Evolutionary conservation across 2,329 filamentous ascomycete species (phyloP).

Genomic region (Fonsecaea erecta): DNA sequence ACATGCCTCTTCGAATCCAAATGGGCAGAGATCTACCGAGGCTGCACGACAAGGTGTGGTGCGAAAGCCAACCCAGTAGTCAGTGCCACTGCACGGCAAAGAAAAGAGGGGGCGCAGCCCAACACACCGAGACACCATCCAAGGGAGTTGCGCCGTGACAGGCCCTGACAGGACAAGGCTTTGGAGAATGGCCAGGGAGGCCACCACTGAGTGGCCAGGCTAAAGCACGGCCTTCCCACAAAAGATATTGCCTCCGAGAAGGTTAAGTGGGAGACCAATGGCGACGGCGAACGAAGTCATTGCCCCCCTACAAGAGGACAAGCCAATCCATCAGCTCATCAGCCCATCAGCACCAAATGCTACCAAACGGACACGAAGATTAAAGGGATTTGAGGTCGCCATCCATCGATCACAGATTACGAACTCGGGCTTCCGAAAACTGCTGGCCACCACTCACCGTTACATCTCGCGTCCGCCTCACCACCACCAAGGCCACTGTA

Average conservation of each 20-base stretch:
- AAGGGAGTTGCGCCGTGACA: constrained; percentile 1
- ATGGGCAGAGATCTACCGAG: constrained; percentile 32
- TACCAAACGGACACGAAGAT: constrained; percentile 15
- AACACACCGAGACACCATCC: constrained; percentile 4
- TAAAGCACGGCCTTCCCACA: constrained; percentile 21
- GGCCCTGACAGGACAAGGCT: constrained; percentile 29
- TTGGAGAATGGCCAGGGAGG: constrained; percentile 20
- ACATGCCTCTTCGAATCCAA: constrained; percentile 15
- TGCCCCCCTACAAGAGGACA: constrained; percentile 5
- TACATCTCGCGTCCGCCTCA: constrained; percentile 15
- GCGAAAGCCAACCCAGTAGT: constrained; percentile 2
- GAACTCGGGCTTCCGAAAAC: constrained; percentile 1
- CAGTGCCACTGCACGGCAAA: constrained; percentile 9
- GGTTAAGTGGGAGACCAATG: constrained; percentile 19
- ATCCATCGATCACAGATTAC: constrained; percentile 13
- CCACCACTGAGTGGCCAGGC: constrained; percentile 9
- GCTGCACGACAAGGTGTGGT: constrained; percentile 26
- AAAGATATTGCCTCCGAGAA: constrained; percentile 23
- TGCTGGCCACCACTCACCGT: constrained; percentile 4
- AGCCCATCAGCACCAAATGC: constrained; percentile 23
- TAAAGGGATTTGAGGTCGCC: constrained; percentile 5
- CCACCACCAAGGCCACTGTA: not conserved
- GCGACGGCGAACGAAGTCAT: constrained; percentile 1
- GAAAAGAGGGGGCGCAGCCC: constrained; percentile 19
- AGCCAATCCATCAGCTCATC: constrained; percentile 20